These are phyloP conservation scores for Pyrenophora tritici-repentis DNA, from an alignment of 2,329 filamentous ascomycete species.

Conservation along the genomic window DNA sequence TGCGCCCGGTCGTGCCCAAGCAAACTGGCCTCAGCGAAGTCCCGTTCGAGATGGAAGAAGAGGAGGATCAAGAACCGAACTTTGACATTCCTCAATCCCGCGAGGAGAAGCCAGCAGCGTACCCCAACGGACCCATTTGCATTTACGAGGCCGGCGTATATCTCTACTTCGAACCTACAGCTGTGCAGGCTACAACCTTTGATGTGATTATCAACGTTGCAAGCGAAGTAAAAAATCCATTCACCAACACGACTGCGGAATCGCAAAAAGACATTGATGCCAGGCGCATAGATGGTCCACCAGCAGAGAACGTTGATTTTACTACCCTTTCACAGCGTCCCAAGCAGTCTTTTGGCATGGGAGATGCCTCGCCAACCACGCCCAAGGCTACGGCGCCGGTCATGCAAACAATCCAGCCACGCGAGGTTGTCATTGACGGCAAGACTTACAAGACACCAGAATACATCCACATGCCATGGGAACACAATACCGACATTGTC, in stretches of 20 bases:
- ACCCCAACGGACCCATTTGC: conserved; percentile 79
- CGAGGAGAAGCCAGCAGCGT: conserved; percentile 76
- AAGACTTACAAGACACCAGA: conserved; percentile 62
- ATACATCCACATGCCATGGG: conserved; percentile 87
- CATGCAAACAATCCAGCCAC: conserved; percentile 34
- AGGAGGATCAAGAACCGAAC: conserved; percentile 62
- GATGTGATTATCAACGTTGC: conserved; percentile 87
- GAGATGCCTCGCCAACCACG: conserved; percentile 52
- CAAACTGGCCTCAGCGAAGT: conserved; percentile 57
- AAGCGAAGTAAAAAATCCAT: conserved; percentile 79
- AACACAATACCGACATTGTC: conserved; percentile 85
- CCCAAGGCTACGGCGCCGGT: conserved; percentile 60
- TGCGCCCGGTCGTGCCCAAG: conserved; percentile 40
- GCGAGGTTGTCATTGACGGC: conserved; percentile 32
- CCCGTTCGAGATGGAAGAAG: conserved; percentile 73
- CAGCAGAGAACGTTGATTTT: conserved; percentile 45
- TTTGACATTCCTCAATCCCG: conserved; percentile 63
- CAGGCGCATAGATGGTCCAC: conserved; percentile 42
- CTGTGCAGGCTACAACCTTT: conserved; percentile 75
- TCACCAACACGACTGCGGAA: conserved; percentile 49
- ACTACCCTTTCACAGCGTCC: conserved; percentile 35
- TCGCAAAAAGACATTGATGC: conserved; percentile 45
- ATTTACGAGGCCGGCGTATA: conserved; percentile 80
- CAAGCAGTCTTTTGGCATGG: conserved; percentile 35
- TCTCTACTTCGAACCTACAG: conserved; percentile 78